Evolutionary conservation across 2,329 filamentous ascomycete genomes (phyloP), one percentile per base, ranked within the genome.

Genomic region (Penicillium hordei): DNA sequence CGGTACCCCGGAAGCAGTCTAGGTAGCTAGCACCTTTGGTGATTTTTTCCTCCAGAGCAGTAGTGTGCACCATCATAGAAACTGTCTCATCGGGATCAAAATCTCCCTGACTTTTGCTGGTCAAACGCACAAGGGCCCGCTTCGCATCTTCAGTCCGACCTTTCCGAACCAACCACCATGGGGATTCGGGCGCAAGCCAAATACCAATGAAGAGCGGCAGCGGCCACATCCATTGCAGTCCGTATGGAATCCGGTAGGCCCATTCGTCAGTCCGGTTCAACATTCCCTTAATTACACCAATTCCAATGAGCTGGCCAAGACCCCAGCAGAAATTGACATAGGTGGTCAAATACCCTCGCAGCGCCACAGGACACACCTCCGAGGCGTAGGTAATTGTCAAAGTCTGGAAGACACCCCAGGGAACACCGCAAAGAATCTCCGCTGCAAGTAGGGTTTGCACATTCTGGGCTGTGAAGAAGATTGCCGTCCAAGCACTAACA

Each of bases 61-160:
- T 93, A 0, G 91, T 96, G 70, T 95, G 90, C 1, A 91, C 86
- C 89, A 96, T 96, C 90, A 96, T 95, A 67, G 90, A 87, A 49
- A 96, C 81, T 0, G 90, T 94, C 76, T 94, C 90, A 61, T 95
- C 89, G 12, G 89, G 84, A 68, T 95, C 85, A 66, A 94, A 93
- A 59, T 88, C 83, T 0, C 85, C 87, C 2, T 66, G 62, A 8
- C 72, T 68, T 15, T 72, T 48, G 65, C 75, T 76, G 4, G 83
- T 82, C 57, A 87, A 63, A 56, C 78, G 70, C 48, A 71, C 63
- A 27, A 78, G 65, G 5, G 75, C 60, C 48, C 72, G 73, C 64
- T 81, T 81, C 21, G 80, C 80, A 33, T 81, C 76, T n/a, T 78
- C 72, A 0, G 76, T 71, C 12, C 74, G 73, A 2, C 77, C 78